Conservation (phyloP, 768 basidiomycete species). For the Cystobasidium tubakii region DNA sequence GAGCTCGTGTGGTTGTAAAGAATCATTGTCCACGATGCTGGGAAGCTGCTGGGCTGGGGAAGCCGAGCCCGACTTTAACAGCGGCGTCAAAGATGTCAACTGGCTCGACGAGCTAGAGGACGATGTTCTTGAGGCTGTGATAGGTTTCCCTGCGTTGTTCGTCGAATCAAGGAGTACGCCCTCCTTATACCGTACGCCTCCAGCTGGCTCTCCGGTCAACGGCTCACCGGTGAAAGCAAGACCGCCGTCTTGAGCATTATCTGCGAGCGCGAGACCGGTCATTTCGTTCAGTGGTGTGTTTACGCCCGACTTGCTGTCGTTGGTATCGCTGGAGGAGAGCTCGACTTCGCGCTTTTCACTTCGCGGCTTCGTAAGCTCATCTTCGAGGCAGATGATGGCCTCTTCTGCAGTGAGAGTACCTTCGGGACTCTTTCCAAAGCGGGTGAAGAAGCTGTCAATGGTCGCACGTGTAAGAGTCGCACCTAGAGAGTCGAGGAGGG, state of each 20-base stretch:
- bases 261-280: not conserved
- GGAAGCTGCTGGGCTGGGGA: not conserved
- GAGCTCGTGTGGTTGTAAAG: slow-evolving; percentile 16
- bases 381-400: slow-evolving; percentile 75
- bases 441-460: slow-evolving; percentile 72
- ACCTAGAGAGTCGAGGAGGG: slow-evolving; percentile 93
- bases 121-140: not conserved
- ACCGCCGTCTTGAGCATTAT: slow-evolving; percentile 17
- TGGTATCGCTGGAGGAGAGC: slow-evolving; percentile 44
- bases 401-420: slow-evolving; percentile 75
- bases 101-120: slow-evolving; percentile 3
- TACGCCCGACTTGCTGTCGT: slow-evolving; percentile 49
- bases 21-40: not conserved
- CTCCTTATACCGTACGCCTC: not conserved
- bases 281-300: slow-evolving; percentile 48
- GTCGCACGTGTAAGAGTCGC: slow-evolving; percentile 79
- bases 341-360: slow-evolving; percentile 66
- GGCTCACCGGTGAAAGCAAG: slow-evolving; percentile 23
- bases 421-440: slow-evolving; percentile 60
- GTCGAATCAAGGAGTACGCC: not conserved
- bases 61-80: not conserved
- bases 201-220: not conserved
- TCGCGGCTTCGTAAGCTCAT: slow-evolving; percentile 66
- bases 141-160: not conserved
- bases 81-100: not conserved